These are phyloP conservation scores for Aurantiochytrium sp. DNA, from an alignment of 108 stramenopile species.

Conservation along the genomic window DNA sequence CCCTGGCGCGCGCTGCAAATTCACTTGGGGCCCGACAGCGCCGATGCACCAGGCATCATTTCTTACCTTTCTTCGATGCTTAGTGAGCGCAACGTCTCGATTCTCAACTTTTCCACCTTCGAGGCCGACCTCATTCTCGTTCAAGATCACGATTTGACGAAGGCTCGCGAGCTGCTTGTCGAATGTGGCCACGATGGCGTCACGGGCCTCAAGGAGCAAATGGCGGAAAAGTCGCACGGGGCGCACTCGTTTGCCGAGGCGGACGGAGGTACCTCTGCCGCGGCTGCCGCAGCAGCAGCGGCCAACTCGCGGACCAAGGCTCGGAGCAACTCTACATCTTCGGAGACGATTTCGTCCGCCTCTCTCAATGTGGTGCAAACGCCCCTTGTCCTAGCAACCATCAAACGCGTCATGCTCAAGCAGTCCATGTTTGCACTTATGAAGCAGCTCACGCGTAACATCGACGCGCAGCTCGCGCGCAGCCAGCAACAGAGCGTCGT, in stretches of 20 bases:
- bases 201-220: constrained; percentile 6
- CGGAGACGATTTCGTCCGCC: not conserved
- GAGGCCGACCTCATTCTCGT: constrained; percentile 7
- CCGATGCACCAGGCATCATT: constrained; percentile 2
- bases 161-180: not conserved
- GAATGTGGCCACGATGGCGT: not conserved
- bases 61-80: constrained; percentile 11
- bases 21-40: not conserved
- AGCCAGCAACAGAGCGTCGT: not conserved
- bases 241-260: too few relatives aligned
- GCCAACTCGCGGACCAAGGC: not conserved
- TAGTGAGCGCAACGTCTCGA: not conserved
- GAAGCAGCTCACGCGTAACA: constrained; percentile 3
- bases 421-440: not conserved
- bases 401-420: not conserved
- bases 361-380: not conserved
- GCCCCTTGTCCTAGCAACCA: not conserved
- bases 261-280: too few relatives aligned
- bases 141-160: not conserved
- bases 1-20: not conserved
- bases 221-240: not conserved
- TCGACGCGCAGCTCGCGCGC: not conserved
- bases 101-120: constrained; percentile 13
- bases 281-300: not conserved
- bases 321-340: constrained; percentile 4